These are phyloP conservation scores for Xanthoconium separans DNA, from an alignment of 1,284 basidiomycete genomes.

Conservation along the genomic window DNA sequence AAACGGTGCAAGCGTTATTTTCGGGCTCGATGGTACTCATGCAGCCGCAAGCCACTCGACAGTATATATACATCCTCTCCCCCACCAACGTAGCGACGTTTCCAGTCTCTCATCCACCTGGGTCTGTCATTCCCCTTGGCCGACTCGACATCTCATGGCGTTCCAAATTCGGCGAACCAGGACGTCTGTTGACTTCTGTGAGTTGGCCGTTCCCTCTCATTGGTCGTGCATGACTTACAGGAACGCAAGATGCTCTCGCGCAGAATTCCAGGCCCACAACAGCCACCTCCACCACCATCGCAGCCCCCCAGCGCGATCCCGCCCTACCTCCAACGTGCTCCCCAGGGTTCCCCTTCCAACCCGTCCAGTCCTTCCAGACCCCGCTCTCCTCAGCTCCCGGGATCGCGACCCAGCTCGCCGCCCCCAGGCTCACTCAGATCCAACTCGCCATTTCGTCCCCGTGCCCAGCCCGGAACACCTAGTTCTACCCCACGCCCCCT, in stretches of 20 bases:
- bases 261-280: conserved; percentile 55
- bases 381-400: conserved; percentile 47
- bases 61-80: conserved; percentile 80
- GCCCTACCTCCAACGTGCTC: conserved; percentile 61
- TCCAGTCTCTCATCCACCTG: conserved; percentile 56
- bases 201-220: conserved; percentile 9
- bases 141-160: conserved; percentile 82
- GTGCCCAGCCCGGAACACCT: conserved; percentile 38
- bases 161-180: conserved; percentile 77
- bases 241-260: conserved; percentile 64
- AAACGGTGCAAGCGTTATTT: conserved; percentile 42
- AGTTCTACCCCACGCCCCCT: conserved; percentile 42
- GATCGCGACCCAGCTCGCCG: conserved; percentile 49
- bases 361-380: conserved; percentile 46
- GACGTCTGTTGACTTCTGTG: conserved; percentile 75
- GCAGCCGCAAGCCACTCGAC: conserved; percentile 78
- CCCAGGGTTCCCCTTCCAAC: conserved; percentile 34
- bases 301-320: conserved; percentile 68
- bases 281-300: conserved; percentile 33
- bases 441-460: conserved; percentile 51
- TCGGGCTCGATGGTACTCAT: conserved; percentile 65
- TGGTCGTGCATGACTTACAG: not conserved
- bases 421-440: conserved; percentile 43
- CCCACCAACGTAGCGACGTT: conserved; percentile 50
- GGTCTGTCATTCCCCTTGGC: conserved; percentile 73